These are phyloP conservation scores for Tuber brumale DNA, from an alignment of 495 filamentous ascomycete species.

Conservation along the genomic window DNA sequence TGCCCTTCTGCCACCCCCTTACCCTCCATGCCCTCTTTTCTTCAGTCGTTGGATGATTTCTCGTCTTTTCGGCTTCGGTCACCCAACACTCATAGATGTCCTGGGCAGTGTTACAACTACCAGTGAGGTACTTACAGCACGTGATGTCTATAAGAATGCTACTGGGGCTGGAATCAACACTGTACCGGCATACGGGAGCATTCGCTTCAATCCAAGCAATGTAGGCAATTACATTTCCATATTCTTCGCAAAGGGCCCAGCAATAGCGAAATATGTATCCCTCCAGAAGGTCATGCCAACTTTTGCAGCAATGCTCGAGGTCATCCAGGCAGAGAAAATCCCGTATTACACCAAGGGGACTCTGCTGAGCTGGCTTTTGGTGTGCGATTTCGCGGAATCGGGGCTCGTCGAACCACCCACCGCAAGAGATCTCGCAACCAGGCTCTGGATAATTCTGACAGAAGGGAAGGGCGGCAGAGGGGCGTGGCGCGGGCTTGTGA, in stretches of 20 bases:
- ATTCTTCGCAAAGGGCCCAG: not conserved
- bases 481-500: slow-evolving; percentile 19
- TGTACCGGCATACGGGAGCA: slow-evolving; percentile 23
- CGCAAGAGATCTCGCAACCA: slow-evolving; percentile 17
- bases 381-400: slow-evolving; percentile 25
- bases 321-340: slow-evolving; percentile 12
- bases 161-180: slow-evolving; percentile 22
- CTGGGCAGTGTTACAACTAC: slow-evolving; percentile 1
- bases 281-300: not conserved
- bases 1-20: slow-evolving; percentile 4
- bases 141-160: slow-evolving; percentile 5
- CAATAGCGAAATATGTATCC: not conserved
- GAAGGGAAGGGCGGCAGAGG: slow-evolving; percentile 22
- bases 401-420: slow-evolving; percentile 17
- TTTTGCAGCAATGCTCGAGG: slow-evolving; percentile 3
- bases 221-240: slow-evolving; percentile 6
- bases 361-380: slow-evolving; percentile 24
- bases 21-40: slow-evolving; percentile 4
- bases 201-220: slow-evolving; percentile 20
- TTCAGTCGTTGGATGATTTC: slow-evolving; percentile 27
- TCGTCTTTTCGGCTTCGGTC: slow-evolving; percentile 28
- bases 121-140: slow-evolving; percentile 15
- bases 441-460: slow-evolving; percentile 8
- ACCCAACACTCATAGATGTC: slow-evolving; percentile 15
- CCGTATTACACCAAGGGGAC: slow-evolving; percentile 24